Conservation (phyloP, 2,329 filamentous ascomycete species). For the Sporothrix sp. region DNA sequence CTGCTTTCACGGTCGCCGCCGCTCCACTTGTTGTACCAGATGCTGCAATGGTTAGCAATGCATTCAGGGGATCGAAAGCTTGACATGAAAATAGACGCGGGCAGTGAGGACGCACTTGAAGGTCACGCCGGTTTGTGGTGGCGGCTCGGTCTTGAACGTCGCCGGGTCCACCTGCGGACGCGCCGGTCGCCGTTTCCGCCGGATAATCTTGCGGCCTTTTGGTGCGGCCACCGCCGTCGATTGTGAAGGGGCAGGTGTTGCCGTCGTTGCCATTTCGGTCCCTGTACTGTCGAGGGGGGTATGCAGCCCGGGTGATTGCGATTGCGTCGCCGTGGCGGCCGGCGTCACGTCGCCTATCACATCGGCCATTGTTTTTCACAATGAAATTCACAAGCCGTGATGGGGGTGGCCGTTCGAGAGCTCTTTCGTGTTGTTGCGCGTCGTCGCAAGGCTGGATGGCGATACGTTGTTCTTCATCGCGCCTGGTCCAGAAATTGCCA, state of each 20-base stretch:
- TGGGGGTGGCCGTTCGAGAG: too few relatives aligned
- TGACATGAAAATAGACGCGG: not conserved
- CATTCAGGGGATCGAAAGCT: too few relatives aligned
- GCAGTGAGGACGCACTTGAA: conserved; percentile 51
- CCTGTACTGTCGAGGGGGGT: not conserved
- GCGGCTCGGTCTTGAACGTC: conserved; percentile 71
- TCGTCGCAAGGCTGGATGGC: too few relatives aligned
- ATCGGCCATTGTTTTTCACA: conserved; percentile 1
- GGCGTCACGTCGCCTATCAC: not conserved
- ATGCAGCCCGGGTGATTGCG: not conserved
- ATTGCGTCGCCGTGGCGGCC: not conserved
- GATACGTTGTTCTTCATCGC: not conserved
- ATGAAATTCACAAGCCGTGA: too few relatives aligned
- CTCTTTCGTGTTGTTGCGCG: not conserved
- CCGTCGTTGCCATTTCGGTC: conserved; percentile 1
- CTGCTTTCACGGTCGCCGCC: conserved; percentile 92
- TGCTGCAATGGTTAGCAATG: conserved; percentile 49
- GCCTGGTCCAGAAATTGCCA: conserved; percentile 4
- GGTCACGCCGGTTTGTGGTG: conserved; percentile 84
- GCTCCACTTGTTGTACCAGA: conserved; percentile 98
- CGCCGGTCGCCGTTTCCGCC: conserved; percentile 82
- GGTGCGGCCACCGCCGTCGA: not conserved
- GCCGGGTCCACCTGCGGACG: conserved; percentile 83
- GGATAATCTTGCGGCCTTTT: conserved; percentile 84
- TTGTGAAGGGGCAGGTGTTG: not conserved